Evolutionary conservation across 2,329 filamentous ascomycete genomes (phyloP), one percentile per base, ranked within the genome.

Genomic region (Gaeumannomyces sp.): DNA sequence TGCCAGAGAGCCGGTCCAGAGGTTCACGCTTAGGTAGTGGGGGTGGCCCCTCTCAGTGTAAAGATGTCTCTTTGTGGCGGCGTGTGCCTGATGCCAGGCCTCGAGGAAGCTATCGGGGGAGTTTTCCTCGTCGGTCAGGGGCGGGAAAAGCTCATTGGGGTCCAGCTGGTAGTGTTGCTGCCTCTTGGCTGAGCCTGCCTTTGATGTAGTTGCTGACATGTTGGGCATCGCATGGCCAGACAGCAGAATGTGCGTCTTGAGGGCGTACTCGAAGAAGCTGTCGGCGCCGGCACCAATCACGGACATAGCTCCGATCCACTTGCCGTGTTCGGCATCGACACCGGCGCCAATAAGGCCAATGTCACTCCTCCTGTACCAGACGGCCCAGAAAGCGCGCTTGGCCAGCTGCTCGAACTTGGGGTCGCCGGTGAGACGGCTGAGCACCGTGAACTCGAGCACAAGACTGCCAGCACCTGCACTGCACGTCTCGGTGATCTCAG

Each of bases 211-310:
- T 2, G 45, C 45, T 68, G 80, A 72, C 68, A 77, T 75, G 68
- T 88, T 88, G 3, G 85, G 85, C 66, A 82, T 75, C 19, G 81
- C 82, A 65, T 90, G 86, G 1, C 92, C 91, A 2, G 94, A 97
- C 28, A 98, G 85, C 29, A 99, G 78, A 66, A 99, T 91, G 73
- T 97, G 89, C 25, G 93, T 93, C 77, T 99, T 99, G 71, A 98
- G 84, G 4, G 95, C 93, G 76, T 99, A 99, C 77, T 99, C 95
- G 72, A 97, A 98, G 78, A 99, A 99, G 77, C 93, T 97, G 78
- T 99, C 95, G 72, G 97, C 92, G 56, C 95, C 95, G 10, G 95
- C 95, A 62, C 95, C 95, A 70, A 99, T 96, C 35, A 95, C 94
- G n/a, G 94, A 89, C 74, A 92, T 93, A 2, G 91, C 85, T 11